These are phyloP conservation scores for Phialophora verrucosa DNA, from an alignment of 2,329 filamentous ascomycete genomes.

Conservation along the genomic window DNA sequence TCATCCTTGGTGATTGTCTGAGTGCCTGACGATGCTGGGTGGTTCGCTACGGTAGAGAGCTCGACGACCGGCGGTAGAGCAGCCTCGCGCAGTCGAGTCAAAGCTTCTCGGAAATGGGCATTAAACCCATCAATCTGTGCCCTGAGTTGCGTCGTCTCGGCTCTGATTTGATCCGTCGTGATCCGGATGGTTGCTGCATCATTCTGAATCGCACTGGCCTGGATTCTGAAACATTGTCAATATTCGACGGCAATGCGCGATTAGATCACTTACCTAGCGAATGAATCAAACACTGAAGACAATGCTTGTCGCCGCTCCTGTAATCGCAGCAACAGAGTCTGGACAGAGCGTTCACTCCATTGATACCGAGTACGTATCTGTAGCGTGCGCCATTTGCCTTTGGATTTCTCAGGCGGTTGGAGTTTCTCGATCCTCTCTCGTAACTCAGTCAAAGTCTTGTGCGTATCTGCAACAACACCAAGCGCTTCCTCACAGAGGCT, in stretches of 20 bases:
- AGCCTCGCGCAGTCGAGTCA: background rate
- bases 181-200: background rate
- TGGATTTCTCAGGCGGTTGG: background rate
- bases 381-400: background rate
- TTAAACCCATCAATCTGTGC: background rate
- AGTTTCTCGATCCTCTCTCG: background rate
- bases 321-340: slow-evolving; percentile 1
- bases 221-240: background rate
- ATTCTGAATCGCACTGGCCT: background rate
- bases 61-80: background rate
- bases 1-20: background rate
- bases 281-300: background rate
- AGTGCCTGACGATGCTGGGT: background rate
- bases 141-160: background rate
- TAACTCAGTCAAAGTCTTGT: background rate
- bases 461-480: background rate
- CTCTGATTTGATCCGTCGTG: slow-evolving; percentile 3
- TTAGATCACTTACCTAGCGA: background rate
- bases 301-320: background rate
- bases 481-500: background rate
- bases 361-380: background rate
- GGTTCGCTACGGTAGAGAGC: background rate
- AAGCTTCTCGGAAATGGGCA: background rate
- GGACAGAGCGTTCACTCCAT: background rate
- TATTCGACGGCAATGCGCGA: background rate